Conservation (phyloP, 352 stramenopile species). For the Globisporangium alternatum region DNA sequence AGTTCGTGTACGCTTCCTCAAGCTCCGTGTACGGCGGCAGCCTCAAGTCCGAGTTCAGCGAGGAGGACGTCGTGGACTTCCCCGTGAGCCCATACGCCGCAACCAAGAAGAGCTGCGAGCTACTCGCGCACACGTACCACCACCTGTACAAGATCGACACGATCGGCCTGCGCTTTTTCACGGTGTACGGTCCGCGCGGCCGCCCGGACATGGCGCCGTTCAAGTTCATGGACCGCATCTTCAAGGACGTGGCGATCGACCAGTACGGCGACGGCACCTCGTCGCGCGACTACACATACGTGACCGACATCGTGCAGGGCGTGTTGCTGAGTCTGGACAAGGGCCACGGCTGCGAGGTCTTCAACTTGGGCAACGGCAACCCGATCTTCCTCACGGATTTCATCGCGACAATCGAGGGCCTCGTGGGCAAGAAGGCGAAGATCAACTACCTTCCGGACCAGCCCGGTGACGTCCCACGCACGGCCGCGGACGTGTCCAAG, state of each 20-base stretch:
- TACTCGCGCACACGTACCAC: slow-evolving; percentile 97
- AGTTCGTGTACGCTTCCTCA: slow-evolving; percentile 96
- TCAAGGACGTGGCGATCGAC: slow-evolving; percentile 64
- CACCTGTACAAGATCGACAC: slow-evolving; percentile 95
- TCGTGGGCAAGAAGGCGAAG: slow-evolving; percentile 92
- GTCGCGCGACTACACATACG: slow-evolving; percentile 97
- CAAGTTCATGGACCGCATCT: slow-evolving; percentile 16
- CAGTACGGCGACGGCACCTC: slow-evolving; percentile 96
- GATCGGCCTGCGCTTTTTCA: slow-evolving; percentile 98
- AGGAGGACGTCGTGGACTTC: slow-evolving; percentile 90
- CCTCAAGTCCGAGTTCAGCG: slow-evolving; percentile 87
- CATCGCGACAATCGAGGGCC: slow-evolving; percentile 93
- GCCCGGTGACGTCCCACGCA: slow-evolving; percentile 95
- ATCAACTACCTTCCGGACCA: slow-evolving; percentile 95
- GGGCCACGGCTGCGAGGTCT: slow-evolving; percentile 89
- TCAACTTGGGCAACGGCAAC: slow-evolving; percentile 95
- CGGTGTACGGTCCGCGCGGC: slow-evolving; percentile 95
- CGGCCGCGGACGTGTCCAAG: slow-evolving; percentile 95
- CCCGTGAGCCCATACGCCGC: slow-evolving; percentile 97
- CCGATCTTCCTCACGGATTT: slow-evolving; percentile 86
- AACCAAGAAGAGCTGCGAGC: slow-evolving; percentile 97
- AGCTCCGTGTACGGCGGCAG: slow-evolving; percentile 95
- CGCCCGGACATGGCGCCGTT: slow-evolving; percentile 77
- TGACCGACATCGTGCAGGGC: slow-evolving; percentile 97
- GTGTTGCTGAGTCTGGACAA: slow-evolving; percentile 80